These are phyloP conservation scores for Pyricularia pennisetigena DNA, from an alignment of 2,329 filamentous ascomycete species.

Conservation along the genomic window DNA sequence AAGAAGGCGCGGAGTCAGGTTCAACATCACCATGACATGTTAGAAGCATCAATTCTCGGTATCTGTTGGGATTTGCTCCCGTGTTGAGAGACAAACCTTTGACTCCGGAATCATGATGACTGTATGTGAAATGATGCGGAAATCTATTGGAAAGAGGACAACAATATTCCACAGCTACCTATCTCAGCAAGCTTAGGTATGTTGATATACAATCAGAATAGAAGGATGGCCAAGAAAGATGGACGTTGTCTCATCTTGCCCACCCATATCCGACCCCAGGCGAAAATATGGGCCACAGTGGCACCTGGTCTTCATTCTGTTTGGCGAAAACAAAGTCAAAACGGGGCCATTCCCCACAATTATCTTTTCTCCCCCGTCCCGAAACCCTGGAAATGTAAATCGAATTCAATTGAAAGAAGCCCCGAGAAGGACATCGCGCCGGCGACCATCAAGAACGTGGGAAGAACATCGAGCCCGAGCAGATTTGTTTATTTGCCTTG, in stretches of 20 bases:
- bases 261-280: not conserved
- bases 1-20: too few species aligned
- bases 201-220: too few species aligned
- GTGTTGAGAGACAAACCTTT: too few species aligned
- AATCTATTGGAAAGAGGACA: not conserved
- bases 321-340: not conserved
- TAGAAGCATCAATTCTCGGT: too few species aligned
- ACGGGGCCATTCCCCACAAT: not conserved
- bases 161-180: too few species aligned
- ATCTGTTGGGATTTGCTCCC: too few species aligned
- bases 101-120: too few species aligned
- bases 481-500: not conserved
- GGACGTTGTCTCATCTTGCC: not conserved
- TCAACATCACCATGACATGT: too few species aligned
- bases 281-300: not conserved
- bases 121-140: not conserved
- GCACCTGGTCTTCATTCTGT: not conserved
- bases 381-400: not conserved
- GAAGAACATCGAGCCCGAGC: not conserved
- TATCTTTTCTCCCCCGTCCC: not conserved
- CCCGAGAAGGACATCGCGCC: not conserved
- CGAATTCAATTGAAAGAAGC: not conserved
- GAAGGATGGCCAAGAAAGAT: not conserved
- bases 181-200: too few species aligned
- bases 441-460: not conserved